A percentile compares a stretch with the other conserved stretches of the same genome.
Conservation (phyloP, 169 alveolate genomes). For the Plasmodium adleri region DNA sequence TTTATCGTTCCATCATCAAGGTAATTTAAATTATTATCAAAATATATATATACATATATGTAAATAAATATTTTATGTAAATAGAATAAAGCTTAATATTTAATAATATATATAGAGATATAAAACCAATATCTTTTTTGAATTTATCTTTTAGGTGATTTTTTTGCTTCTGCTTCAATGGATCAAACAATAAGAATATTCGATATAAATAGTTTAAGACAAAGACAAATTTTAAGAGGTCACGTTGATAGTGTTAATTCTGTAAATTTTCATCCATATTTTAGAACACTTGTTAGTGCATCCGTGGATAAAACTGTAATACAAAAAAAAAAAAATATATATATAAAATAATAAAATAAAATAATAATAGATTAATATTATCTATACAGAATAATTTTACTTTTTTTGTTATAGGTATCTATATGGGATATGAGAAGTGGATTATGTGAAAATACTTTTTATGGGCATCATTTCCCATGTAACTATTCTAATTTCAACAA, state of each 20-base stretch:
- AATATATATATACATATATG: conserved; percentile 18
- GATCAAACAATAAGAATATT: conserved; percentile 76
- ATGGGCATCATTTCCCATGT: conserved; percentile 74
- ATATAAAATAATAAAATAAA: neutral
- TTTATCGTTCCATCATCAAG: conserved; percentile 71
- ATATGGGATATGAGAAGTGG: conserved; percentile 78
- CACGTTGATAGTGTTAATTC: conserved; percentile 75
- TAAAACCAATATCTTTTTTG: conserved; percentile 8
- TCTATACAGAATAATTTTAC: neutral
- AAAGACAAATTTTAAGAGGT: conserved; percentile 76
- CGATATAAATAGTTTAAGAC: conserved; percentile 71
- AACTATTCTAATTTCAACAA: conserved; percentile 55
- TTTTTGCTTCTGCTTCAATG: conserved; percentile 76
- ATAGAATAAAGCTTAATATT: conserved; percentile 1
- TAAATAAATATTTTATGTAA: conserved; percentile 13
- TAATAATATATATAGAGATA: conserved; percentile 13
- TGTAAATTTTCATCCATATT: conserved; percentile 66
- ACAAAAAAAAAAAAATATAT: conserved; percentile 12
- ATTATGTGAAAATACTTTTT: conserved; percentile 68
- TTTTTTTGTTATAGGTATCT: conserved; percentile 51
- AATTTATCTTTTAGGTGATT: conserved; percentile 44
- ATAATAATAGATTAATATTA: too few species aligned
- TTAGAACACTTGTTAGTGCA: conserved; percentile 68
- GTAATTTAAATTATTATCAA: conserved; percentile 31
- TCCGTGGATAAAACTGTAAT: conserved; percentile 75